Conservation (phyloP, 805 yeast genomes). For the Yarrowia divulgata region DNA sequence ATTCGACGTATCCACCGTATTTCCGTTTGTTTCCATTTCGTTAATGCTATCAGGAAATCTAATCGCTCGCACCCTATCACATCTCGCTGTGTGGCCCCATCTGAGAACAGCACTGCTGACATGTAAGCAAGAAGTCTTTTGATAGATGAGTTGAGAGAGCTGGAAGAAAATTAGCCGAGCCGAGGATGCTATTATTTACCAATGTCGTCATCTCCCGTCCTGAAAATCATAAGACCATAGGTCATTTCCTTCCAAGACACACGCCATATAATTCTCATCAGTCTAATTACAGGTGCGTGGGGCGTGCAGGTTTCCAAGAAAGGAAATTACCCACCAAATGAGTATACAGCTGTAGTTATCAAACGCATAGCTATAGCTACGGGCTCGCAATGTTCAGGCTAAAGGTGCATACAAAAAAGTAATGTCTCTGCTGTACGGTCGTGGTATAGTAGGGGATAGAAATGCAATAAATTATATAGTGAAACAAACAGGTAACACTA, state of each 20-base stretch:
- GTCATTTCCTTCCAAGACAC: not conserved
- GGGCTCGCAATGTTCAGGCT: not conserved
- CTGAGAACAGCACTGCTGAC: not conserved
- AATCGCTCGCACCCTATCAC: not conserved
- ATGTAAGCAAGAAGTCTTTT: constrained; percentile 5
- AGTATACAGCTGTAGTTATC: not conserved
- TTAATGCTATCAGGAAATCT: not conserved
- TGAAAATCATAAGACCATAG: no score
- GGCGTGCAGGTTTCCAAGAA: not conserved
- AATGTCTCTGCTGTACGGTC: not conserved
- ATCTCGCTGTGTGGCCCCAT: not conserved
- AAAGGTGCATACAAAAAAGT: no score
- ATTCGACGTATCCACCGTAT: constrained; percentile 1
- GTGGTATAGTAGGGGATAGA: not conserved
- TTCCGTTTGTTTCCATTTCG: constrained; percentile 20
- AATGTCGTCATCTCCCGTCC: not conserved
- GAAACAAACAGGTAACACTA: constrained; percentile 10
- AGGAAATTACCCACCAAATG: not conserved
- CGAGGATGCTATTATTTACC: not conserved
- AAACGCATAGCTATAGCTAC: not conserved
- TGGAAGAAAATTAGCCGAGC: not conserved
- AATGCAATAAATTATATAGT: constrained; percentile 31
- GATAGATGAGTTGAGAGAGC: not conserved
- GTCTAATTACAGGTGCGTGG: not conserved
- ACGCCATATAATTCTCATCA: not conserved